A percentile compares a stretch with the other conserved stretches of the same genome.
These are phyloP conservation scores for Millerozyma miso DNA, from an alignment of 805 yeast genomes.

Conservation along the genomic window DNA sequence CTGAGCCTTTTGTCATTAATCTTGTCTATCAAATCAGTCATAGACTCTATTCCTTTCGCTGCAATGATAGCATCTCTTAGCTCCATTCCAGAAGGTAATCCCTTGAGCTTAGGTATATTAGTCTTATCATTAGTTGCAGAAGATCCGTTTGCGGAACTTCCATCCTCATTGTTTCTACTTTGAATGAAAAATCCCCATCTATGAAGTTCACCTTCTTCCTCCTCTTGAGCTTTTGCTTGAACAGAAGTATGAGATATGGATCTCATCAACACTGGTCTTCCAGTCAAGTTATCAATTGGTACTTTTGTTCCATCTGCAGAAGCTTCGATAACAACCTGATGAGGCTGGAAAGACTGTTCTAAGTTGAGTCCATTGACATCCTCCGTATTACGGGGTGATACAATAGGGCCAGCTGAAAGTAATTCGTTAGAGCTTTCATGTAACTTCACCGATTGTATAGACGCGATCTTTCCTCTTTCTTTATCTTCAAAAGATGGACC, in stretches of 20 bases:
- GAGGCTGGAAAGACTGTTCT: slow-evolving; percentile 46
- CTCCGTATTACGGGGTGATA: slow-evolving; percentile 38
- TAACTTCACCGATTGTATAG: slow-evolving; percentile 25
- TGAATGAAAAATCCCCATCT: slow-evolving; percentile 80
- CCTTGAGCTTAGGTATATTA: slow-evolving; percentile 29
- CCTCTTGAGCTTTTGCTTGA: slow-evolving; percentile 74
- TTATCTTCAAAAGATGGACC: too few species aligned
- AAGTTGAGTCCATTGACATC: slow-evolving; percentile 13
- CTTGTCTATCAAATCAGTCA: slow-evolving; percentile 61
- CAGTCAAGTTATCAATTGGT: slow-evolving; percentile 66
- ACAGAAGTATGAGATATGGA: slow-evolving; percentile 60
- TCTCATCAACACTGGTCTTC: slow-evolving; percentile 64
- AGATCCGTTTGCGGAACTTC: slow-evolving; percentile 2
- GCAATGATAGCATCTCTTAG: slow-evolving; percentile 60
- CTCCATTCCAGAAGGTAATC: slow-evolving; percentile 52
- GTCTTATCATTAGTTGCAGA: neutral
- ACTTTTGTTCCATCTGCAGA: slow-evolving; percentile 47
- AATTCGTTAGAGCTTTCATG: slow-evolving; percentile 49
- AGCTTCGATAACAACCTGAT: slow-evolving; percentile 67
- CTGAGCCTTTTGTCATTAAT: slow-evolving; percentile 53
- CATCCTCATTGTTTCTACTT: slow-evolving; percentile 42
- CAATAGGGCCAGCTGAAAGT: slow-evolving; percentile 50
- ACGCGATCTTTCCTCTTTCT: neutral
- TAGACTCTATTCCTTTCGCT: slow-evolving; percentile 72
- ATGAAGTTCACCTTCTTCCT: slow-evolving; percentile 90